These are phyloP conservation scores for Gastrodia elata DNA, from an alignment of 106 monocot species.

Conservation along the genomic window DNA sequence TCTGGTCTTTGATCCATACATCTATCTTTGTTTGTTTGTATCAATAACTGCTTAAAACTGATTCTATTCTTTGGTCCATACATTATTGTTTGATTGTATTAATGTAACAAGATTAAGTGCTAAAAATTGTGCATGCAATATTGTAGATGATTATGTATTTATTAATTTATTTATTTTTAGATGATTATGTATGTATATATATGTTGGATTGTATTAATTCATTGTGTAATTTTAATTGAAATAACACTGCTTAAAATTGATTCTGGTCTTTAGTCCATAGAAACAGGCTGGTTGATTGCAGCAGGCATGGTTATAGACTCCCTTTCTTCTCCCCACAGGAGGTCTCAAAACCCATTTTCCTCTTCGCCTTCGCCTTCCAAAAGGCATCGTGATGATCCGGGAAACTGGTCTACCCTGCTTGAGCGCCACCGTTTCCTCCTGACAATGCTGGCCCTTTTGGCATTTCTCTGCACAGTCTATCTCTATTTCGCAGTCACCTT, in stretches of 20 bases:
- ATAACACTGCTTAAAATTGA: background rate
- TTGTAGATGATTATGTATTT: too few species aligned
- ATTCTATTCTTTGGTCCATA: background rate
- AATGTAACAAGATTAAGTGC: too few species aligned
- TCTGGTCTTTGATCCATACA: background rate
- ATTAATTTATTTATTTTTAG: too few species aligned
- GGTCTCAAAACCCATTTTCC: conserved; percentile 37
- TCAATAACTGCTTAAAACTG: too few species aligned
- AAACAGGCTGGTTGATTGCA: background rate
- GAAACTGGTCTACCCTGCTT: conserved; percentile 53
- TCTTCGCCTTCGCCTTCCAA: conserved; percentile 23
- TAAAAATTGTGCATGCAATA: too few species aligned
- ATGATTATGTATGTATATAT: too few species aligned
- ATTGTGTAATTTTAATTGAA: background rate
- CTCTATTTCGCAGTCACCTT: conserved; percentile 86
- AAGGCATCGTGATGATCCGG: conserved; percentile 44
- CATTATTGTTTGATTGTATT: too few species aligned
- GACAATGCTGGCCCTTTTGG: conserved; percentile 55
- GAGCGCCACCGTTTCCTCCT: conserved; percentile 78
- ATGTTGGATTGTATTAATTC: background rate
- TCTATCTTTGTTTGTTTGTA: too few species aligned
- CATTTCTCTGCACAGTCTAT: conserved; percentile 75
- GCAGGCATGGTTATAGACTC: conserved; percentile 50
- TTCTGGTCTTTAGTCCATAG: background rate
- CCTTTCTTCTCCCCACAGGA: conserved; percentile 67